A percentile compares a stretch with the other conserved stretches of the same genome.
Conservation (phyloP, 1,284 basidiomycete genomes). For the Cryptococcus sp. region DNA sequence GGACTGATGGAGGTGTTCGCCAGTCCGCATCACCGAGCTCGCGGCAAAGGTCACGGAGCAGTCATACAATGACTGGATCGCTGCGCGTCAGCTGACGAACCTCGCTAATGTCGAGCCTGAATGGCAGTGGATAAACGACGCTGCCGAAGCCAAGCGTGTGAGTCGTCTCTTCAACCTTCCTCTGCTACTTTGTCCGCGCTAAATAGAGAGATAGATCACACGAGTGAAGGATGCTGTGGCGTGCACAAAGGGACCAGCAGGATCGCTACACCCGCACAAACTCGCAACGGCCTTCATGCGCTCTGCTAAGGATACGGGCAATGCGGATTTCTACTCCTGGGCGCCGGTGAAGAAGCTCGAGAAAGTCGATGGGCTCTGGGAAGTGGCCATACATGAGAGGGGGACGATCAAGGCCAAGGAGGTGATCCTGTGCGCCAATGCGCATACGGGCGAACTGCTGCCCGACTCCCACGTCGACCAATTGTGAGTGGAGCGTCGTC, state of each 20-base stretch:
- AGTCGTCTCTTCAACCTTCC: background rate
- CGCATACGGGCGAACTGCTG: constrained; percentile 41
- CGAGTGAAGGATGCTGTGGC: constrained; percentile 18
- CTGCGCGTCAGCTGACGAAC: constrained; percentile 9
- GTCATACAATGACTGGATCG: constrained; percentile 10
- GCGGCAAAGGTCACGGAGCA: constrained; percentile 4
- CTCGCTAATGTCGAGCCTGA: constrained; percentile 20
- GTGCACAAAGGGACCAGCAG: constrained; percentile 23
- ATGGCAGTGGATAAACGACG: constrained; percentile 32
- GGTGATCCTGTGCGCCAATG: constrained; percentile 44
- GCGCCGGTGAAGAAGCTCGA: constrained; percentile 16
- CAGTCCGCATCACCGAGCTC: constrained; percentile 5
- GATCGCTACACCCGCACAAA: constrained; percentile 39
- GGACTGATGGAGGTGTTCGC: background rate
- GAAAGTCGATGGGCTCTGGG: constrained; percentile 13
- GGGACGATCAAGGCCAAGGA: constrained; percentile 30
- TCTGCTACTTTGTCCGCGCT: background rate
- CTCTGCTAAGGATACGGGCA: constrained; percentile 17
- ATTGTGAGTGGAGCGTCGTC: constrained; percentile 14
- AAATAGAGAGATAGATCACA: constrained; percentile 4
- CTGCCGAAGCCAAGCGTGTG: constrained; percentile 33
- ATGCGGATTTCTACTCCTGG: constrained; percentile 26
- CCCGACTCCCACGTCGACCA: constrained; percentile 16
- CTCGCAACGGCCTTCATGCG: constrained; percentile 30
- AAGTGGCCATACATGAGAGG: constrained; percentile 23